Evolutionary conservation across 2,329 filamentous ascomycete species (phyloP).

Genomic region (Leptoxyphium fumago): DNA sequence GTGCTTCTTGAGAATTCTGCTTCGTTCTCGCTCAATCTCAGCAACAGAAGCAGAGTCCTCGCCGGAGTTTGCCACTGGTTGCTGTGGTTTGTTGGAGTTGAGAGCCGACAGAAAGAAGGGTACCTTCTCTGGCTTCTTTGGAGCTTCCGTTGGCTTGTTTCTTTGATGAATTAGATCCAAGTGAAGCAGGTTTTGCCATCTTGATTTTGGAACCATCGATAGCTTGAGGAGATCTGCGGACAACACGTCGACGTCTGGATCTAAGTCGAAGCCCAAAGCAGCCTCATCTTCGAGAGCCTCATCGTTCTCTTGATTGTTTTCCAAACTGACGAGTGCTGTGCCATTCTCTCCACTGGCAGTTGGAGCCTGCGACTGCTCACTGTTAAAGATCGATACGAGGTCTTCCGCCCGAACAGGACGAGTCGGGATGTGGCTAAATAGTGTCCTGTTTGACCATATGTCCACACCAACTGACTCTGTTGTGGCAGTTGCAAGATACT

Average conservation of each 20-base stretch:
- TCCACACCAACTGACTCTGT: conserved; percentile 75
- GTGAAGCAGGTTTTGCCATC: conserved; percentile 89
- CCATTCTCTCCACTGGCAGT: conserved; percentile 74
- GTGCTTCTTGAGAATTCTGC: conserved; percentile 16
- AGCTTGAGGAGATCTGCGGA: conserved; percentile 73
- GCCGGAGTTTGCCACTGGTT: conserved; percentile 13
- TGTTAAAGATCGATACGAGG: conserved; percentile 45
- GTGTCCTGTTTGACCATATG: conserved; percentile 85
- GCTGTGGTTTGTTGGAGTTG: conserved; percentile 6
- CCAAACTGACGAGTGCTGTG: conserved; percentile 57
- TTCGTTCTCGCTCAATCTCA: conserved; percentile 18
- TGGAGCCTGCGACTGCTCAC: conserved; percentile 29
- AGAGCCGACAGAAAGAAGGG: conserved; percentile 83
- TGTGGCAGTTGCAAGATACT: conserved; percentile 83
- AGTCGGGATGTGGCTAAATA: conserved; percentile 81
- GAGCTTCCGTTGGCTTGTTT: conserved; percentile 85
- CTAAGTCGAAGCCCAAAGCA: conserved; percentile 39
- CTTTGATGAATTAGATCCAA: conserved; percentile 80
- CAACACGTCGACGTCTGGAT: conserved; percentile 31
- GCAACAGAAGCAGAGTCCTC: conserved; percentile 17
- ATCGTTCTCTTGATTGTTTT: conserved; percentile 35
- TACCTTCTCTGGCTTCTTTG: conserved; percentile 82
- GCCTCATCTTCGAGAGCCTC: conserved; percentile 37
- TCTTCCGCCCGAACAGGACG: conserved; percentile 68
- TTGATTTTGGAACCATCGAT: conserved; percentile 73